Evolutionary conservation across 1,284 basidiomycete genomes (phyloP), one percentile per base, ranked within the genome.

Genomic region (Crepidotus sp.): DNA sequence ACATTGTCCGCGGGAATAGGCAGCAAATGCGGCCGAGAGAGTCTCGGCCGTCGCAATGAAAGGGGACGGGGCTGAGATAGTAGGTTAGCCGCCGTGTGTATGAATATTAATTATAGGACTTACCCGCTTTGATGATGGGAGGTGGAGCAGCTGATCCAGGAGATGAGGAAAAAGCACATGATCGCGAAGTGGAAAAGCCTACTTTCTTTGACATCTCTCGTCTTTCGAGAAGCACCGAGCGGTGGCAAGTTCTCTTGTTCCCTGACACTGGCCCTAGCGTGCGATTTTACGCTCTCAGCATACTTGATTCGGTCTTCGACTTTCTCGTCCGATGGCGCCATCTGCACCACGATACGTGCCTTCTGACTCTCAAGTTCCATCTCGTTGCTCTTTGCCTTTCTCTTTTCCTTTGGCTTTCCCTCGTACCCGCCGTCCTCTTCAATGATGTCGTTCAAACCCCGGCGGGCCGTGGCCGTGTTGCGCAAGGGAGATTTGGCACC

Each of bases 321-420:
- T 15, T 65, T 65, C 42, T 71, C 73, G 42, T 65, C 60, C 14
- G 72, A 66, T 39, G 83, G 80, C 4, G 79, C 84, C 88, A 92
- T 92, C 67, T 92, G 86, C 29, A 85, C 85, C 1, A 92, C 88
- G 49, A 93, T 92, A 42, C 89, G 71, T 27, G 86, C 86, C 65
- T 92, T 92, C 65, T 92, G 89, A 11, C 77, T 76, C 58, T 88
- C 86, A 18, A 92, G 66, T 61, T 85, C 83, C 61, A 84, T 84
- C 64, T 70, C 75, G 54, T 76, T 13, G 26, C n/a, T 64, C 51
- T 73, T 65, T 54, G 72, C 67, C 49, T 73, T 71, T 50, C 73
- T 71, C 49, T 59, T 63, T 41, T 71, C 69, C 41, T 69, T 54
- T 17, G 59, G 56, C 26, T 56, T 58, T 6, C 59, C 53, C 22